Evolutionary conservation across 2,329 filamentous ascomycete genomes (phyloP).

Genomic region (Zymoseptoria ardabiliae): DNA sequence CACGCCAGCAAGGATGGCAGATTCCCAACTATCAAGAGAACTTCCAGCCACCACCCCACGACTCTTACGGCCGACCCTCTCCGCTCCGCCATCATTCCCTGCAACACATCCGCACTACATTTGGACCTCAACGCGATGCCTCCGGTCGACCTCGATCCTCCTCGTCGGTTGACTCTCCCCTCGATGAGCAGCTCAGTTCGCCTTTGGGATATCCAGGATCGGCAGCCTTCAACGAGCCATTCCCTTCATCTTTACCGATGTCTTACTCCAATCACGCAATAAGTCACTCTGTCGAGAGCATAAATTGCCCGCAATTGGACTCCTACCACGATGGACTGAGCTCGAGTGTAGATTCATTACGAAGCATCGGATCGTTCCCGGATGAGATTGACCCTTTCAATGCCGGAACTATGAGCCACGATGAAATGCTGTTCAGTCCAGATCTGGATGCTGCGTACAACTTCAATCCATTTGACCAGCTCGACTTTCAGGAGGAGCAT

Average conservation of each 20-base stretch:
- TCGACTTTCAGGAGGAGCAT: constrained; percentile 15
- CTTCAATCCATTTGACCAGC: constrained; percentile 15
- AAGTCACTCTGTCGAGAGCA: constrained; percentile 12
- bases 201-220: constrained; percentile 42
- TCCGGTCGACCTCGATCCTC: constrained; percentile 38
- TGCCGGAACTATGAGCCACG: constrained; percentile 6
- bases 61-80: constrained; percentile 17
- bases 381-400: constrained; percentile 1
- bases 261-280: constrained; percentile 14
- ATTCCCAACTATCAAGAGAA: constrained; percentile 34
- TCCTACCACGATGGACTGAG: constrained; percentile 34
- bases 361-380: constrained; percentile 22
- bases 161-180: constrained; percentile 40
- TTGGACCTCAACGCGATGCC: constrained; percentile 36
- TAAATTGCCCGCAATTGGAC: constrained; percentile 24
- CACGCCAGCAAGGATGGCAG: constrained; percentile 27
- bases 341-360: constrained; percentile 41
- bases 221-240: constrained; percentile 33
- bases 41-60: constrained; percentile 25
- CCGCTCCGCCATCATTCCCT: constrained; percentile 34
- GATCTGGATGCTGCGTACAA: constrained; percentile 25
- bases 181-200: constrained; percentile 42
- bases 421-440: constrained; percentile 29
- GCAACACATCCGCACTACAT: constrained; percentile 37
- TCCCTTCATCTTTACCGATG: constrained; percentile 24